phyloP scores from a whole-genome alignment of 257 asterid genomes.

The Nicotiana undulata region DNA sequence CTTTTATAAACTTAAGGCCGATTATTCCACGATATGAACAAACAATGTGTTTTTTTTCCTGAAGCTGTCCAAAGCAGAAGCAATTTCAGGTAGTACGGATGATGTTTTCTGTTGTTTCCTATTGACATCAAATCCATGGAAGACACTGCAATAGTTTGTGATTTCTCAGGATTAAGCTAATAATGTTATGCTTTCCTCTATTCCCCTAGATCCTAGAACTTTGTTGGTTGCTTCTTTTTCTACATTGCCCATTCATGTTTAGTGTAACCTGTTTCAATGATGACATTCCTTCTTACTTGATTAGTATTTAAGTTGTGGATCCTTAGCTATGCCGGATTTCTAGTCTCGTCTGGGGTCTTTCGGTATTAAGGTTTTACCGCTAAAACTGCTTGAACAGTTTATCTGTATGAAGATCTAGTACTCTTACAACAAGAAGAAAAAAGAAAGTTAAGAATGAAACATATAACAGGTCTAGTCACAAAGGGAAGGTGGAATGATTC shows the following conservation, averaged over 20 bases:
- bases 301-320: neutral
- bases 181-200: neutral
- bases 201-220: neutral
- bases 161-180: neutral
- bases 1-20: neutral
- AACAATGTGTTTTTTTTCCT: neutral
- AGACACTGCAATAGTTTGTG: neutral
- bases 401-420: neutral
- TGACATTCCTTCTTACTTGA: neutral
- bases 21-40: neutral
- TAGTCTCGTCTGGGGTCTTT: neutral
- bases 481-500: neutral
- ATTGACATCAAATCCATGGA: neutral
- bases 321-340: neutral
- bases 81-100: neutral
- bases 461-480: neutral
- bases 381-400: neutral
- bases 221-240: neutral
- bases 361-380: neutral
- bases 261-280: neutral
- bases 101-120: neutral
- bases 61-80: neutral
- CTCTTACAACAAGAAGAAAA: neutral
- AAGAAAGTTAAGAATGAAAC: neutral
- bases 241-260: neutral